Evolutionary conservation across 768 basidiomycete species (phyloP), one percentile per base, ranked within the genome.

Genomic region (Lactarius trivialis): DNA sequence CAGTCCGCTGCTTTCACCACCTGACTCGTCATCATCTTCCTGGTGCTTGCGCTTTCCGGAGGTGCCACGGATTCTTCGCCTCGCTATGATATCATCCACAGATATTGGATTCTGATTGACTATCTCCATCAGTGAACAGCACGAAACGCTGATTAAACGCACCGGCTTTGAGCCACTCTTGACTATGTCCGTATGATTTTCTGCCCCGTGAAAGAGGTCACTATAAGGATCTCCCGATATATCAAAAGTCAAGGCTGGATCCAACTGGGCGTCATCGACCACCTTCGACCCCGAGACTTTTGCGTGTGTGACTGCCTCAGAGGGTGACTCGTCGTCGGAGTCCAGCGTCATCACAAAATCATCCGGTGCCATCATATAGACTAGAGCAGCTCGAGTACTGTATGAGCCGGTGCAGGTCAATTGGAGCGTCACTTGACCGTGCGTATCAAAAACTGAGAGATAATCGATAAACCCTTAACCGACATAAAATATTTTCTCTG

Each of bases 81-180:
- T 82, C 55, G 86, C 85, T 72, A 98, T 95, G 63, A 98, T 95
- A 69, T 96, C 92, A 72, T 96, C 89, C 11, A 98, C 86, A 50
- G 88, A 91, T 57, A 96, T 83, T n/a, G 86, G 86, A 71, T 82
- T 76, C 87, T 91, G 65, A 56, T 67, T 50, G 61, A 60, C 32
- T 26, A 24, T 19, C 19, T 45, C 15, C 17, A 43, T 26, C 39
- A 60, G 32, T 43, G 60, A 55, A 58, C 34, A 33, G 11, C 36
- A 28, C 19, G 19, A 63, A 56, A 49, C 14, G n/a, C 21, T 33
- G 30, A 55, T 61, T 53, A 39, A 61, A 73, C 79, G 62, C 71
- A 89, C 88, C 30, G 82, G 84, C 73, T 82, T 88, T 58, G 76
- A 79, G 48, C 85, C 82, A 49, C 78, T 80, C 74, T 83, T 82